These are phyloP conservation scores for Wickerhamiella siamensis DNA, from an alignment of 805 yeast genomes.

Conservation along the genomic window DNA sequence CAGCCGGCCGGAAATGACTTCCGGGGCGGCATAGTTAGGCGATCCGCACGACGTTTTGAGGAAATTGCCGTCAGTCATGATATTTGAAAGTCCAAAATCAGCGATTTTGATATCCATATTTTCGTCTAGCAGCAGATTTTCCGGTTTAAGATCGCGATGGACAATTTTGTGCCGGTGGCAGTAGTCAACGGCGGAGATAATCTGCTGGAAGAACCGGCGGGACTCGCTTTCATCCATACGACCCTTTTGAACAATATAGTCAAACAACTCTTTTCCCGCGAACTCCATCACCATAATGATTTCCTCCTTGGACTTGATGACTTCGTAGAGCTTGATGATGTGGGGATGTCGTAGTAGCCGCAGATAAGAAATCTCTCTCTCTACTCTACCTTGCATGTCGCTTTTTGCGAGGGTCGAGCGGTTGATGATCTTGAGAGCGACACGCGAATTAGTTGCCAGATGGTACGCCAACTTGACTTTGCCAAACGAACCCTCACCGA, in stretches of 20 bases:
- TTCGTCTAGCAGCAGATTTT: slow-evolving; percentile 78
- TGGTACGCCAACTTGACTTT: slow-evolving; percentile 88
- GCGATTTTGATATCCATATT: slow-evolving; percentile 87
- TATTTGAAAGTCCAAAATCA: slow-evolving; percentile 86
- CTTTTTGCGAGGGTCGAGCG: slow-evolving; percentile 82
- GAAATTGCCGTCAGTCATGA: slow-evolving; percentile 96
- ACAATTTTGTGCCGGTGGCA: slow-evolving; percentile 95
- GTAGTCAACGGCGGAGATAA: slow-evolving; percentile 90
- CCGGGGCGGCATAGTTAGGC: slow-evolving; percentile 97
- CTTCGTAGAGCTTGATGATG: slow-evolving; percentile 88
- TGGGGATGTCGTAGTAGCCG: slow-evolving; percentile 87
- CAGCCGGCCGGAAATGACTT: slow-evolving; percentile 83
- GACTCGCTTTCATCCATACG: slow-evolving; percentile 87
- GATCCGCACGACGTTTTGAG: slow-evolving; percentile 91
- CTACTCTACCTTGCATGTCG: slow-evolving; percentile 95
- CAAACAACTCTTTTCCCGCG: slow-evolving; percentile 93
- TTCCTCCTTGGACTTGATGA: slow-evolving; percentile 86
- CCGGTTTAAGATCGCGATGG: slow-evolving; percentile 93
- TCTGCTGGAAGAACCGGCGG: slow-evolving; percentile 87
- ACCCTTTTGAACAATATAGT: slow-evolving; percentile 87
- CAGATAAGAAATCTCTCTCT: slow-evolving; percentile 82
- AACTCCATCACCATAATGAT: slow-evolving; percentile 94
- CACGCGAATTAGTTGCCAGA: slow-evolving; percentile 78
- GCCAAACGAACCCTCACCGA: slow-evolving; percentile 95
- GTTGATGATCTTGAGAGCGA: slow-evolving; percentile 85